A percentile compares a stretch with the other conserved stretches of the same genome.
These are phyloP conservation scores for Mycocentrospora acerina DNA, from an alignment of 2,329 filamentous ascomycete genomes.

Conservation along the genomic window DNA sequence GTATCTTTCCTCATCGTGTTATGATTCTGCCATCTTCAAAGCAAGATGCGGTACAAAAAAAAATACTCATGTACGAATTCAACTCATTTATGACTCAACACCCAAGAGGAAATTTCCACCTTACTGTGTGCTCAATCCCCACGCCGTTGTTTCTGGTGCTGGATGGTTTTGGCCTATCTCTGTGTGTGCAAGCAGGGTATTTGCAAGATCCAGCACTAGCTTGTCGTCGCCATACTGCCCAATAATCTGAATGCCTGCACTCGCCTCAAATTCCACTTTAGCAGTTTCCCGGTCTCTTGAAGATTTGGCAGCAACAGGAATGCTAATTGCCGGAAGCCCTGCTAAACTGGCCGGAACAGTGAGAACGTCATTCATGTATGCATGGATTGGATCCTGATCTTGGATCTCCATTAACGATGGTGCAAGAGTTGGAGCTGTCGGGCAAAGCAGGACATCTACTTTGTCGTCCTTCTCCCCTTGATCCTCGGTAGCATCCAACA, in stretches of 20 bases:
- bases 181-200: constrained; percentile 22
- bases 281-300: constrained; percentile 23
- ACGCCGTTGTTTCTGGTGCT: constrained; percentile 13
- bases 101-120: too few relatives aligned
- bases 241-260: constrained; percentile 71
- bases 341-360: constrained; percentile 94
- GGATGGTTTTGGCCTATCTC: constrained; percentile 3
- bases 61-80: too few relatives aligned
- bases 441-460: constrained; percentile 85
- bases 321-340: constrained; percentile 82
- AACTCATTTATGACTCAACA: too few relatives aligned
- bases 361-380: constrained; percentile 91
- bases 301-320: constrained; percentile 61
- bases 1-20: too few relatives aligned
- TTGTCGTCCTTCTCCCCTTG: constrained; percentile 55
- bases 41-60: too few relatives aligned
- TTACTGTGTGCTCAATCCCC: constrained; percentile 7
- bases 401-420: constrained; percentile 64
- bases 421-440: constrained; percentile 78
- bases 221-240: constrained; percentile 80
- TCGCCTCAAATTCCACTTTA: constrained; percentile 25
- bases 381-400: constrained; percentile 62
- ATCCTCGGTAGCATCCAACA: constrained; percentile 50
- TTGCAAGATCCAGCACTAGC: constrained; percentile 61
- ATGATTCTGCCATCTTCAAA: too few relatives aligned